phyloP scores from a whole-genome alignment of 1,139 yeast genomes.

The Geotrichum macrosporum region DNA sequence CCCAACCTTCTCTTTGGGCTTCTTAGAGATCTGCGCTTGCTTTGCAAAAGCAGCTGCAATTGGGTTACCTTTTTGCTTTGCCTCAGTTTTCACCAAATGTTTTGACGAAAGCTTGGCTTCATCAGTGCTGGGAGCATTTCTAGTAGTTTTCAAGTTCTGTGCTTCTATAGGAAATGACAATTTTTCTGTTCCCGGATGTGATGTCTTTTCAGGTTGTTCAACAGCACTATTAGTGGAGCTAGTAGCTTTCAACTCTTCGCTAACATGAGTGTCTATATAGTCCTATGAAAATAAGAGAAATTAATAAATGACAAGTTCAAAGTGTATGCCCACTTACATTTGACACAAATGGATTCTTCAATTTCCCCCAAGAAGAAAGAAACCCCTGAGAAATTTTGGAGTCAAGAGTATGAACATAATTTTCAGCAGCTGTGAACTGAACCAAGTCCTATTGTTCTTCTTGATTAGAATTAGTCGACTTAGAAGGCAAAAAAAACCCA shows the following conservation, averaged over 20 bases:
- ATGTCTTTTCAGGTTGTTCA: no score
- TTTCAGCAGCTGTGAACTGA: conserved; percentile 15
- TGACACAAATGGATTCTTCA: conserved; percentile 17
- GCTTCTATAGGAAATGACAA: background rate
- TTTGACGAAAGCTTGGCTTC: background rate
- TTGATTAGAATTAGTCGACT: background rate
- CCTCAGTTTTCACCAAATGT: background rate
- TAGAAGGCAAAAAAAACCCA: conserved; percentile 5
- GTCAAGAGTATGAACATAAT: conserved; percentile 11
- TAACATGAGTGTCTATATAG: background rate
- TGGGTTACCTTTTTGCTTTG: conserved; percentile 6
- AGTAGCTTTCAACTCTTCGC: background rate
- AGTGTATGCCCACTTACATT: conserved; percentile 14
- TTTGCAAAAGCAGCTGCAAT: conserved; percentile 10
- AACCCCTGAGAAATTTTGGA: conserved; percentile 2
- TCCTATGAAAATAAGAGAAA: background rate
- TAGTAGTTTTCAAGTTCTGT: background rate
- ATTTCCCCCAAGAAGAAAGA: conserved; percentile 13
- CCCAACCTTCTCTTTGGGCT: conserved; percentile 13
- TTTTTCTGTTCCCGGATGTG: background rate
- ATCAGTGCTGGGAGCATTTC: background rate
- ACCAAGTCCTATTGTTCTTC: conserved; percentile 11
- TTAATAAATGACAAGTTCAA: background rate
- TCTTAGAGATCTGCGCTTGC: conserved; percentile 4
- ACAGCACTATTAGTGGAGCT: background rate